Conservation (phyloP, 2,329 filamentous ascomycete species). For the Cladobotryum protrusum region DNA sequence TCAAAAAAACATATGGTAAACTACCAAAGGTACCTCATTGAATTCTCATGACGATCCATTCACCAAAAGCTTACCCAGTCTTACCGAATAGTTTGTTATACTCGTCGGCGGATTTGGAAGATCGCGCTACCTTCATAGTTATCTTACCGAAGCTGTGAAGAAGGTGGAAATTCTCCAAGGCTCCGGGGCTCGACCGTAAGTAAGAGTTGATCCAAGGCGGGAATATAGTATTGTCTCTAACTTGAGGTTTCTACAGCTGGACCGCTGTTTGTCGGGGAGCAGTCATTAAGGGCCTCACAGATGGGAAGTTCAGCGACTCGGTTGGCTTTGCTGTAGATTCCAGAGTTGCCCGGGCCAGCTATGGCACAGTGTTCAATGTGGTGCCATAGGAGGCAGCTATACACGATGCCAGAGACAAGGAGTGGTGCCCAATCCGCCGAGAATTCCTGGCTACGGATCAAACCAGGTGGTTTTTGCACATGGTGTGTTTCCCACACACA, state of each 20-base stretch:
- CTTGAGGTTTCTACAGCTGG: constrained; percentile 20
- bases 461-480: constrained; percentile 24
- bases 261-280: constrained; percentile 30
- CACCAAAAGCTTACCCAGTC: not conserved
- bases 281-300: constrained; percentile 20
- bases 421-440: not conserved
- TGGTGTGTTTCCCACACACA: not conserved
- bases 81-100: constrained; percentile 27
- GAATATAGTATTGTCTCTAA: not conserved
- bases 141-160: constrained; percentile 7
- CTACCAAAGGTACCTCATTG: constrained; percentile 21
- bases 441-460: constrained; percentile 14
- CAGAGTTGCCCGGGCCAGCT: constrained; percentile 24
- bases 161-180: constrained; percentile 24
- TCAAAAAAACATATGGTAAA: constrained; percentile 10
- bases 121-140: constrained; percentile 22
- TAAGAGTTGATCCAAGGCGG: not conserved
- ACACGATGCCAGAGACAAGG: constrained; percentile 11
- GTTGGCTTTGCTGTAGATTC: constrained; percentile 13
- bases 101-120: constrained; percentile 35
- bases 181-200: constrained; percentile 28
- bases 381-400: not conserved
- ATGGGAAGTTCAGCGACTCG: not conserved
- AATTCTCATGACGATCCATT: not conserved
- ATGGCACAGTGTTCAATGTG: constrained; percentile 7